These are phyloP conservation scores for Nannochloropsis gaditana DNA, from an alignment of 108 stramenopile genomes.

Conservation along the genomic window DNA sequence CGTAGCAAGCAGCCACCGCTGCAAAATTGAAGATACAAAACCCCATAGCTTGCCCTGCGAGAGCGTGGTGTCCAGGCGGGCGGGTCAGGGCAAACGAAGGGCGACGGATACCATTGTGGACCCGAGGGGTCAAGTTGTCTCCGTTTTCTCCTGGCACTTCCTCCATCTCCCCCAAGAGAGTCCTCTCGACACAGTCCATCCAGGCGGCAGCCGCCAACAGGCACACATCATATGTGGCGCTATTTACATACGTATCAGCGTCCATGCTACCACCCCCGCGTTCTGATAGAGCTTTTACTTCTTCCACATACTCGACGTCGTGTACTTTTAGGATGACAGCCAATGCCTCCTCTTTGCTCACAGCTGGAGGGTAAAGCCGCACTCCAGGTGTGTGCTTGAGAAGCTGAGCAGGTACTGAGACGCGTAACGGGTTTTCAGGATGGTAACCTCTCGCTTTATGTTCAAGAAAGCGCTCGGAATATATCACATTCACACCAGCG, in stretches of 20 bases:
- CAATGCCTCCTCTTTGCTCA: neutral
- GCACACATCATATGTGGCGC: constrained; percentile 29
- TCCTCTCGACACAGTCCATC: constrained; percentile 35
- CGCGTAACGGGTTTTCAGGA: neutral
- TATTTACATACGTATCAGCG: constrained; percentile 34
- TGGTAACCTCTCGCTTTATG: constrained; percentile 17
- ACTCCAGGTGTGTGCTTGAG: neutral
- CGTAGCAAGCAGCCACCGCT: constrained; percentile 34
- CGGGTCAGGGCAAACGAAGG: constrained; percentile 48
- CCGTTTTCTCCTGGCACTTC: neutral
- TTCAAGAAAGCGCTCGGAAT: constrained; percentile 15
- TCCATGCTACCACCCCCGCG: constrained; percentile 36
- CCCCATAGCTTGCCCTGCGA: constrained; percentile 38
- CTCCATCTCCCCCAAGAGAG: neutral
- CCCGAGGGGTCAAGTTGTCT: neutral
- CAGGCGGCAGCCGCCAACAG: constrained; percentile 37
- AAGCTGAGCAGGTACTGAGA: neutral
- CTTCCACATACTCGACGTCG: constrained; percentile 27
- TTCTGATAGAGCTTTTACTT: constrained; percentile 23
- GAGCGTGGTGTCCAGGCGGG: constrained; percentile 58
- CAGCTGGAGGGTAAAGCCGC: neutral
- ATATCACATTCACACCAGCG: neutral
- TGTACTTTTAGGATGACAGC: constrained; percentile 30
- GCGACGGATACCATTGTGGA: neutral
- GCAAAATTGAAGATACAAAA: constrained; percentile 53